Base-by-base conservation (phyloP, 2,329 filamentous ascomycete genomes). In the Chrysoporthe puriensis region DNA sequence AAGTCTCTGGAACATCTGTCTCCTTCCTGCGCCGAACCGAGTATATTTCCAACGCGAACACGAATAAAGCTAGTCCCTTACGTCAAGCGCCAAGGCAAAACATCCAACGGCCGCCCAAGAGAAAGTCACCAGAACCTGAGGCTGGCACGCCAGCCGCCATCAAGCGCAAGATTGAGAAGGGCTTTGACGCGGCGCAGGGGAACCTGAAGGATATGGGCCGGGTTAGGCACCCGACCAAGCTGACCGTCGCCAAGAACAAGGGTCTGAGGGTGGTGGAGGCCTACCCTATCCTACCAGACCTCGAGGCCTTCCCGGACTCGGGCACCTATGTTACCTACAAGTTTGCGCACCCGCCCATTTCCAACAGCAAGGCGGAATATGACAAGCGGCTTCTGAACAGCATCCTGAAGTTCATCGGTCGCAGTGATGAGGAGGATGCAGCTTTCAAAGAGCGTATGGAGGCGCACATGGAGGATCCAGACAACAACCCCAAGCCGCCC, bases 11-110 rank as follows among this genome's bases (percentile, higher is more conserved):
- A 70, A 85, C 90, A 21, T 90, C 91, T 71, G 93, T 97, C 64
- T 97, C 93, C 71, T 99, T 99, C 86, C 86, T 99, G 73, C 93
- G 96, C 67, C 89, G 95, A 74, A 98, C 96, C 66, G 96, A 99
- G 79, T 98, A 98, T 81, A 97, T 97, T 75, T 92, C 92, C 52
- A 70, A 70, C 42, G 68, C 68, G 43, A 70, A 65, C 54, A 70
- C 68, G 16, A 64, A 48, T 36, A 68, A 68, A 62, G 67, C 63
- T 16, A 70, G 66, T 44, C 68, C 68, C 26, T 65, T 70, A 46
- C 66, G 61, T 40, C 66, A 66, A 5, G 44, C 60, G 14, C 62
- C 64, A 59, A 65, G 76, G 75, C 66, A 67, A 62, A 69, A 71
- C 62, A 67, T 13, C 32, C 81, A 79, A 71, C 81, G 80, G 26